phyloP scores from a whole-genome alignment of 2,329 filamentous ascomycete species.

The Lasiodiplodia hormozganensis region DNA sequence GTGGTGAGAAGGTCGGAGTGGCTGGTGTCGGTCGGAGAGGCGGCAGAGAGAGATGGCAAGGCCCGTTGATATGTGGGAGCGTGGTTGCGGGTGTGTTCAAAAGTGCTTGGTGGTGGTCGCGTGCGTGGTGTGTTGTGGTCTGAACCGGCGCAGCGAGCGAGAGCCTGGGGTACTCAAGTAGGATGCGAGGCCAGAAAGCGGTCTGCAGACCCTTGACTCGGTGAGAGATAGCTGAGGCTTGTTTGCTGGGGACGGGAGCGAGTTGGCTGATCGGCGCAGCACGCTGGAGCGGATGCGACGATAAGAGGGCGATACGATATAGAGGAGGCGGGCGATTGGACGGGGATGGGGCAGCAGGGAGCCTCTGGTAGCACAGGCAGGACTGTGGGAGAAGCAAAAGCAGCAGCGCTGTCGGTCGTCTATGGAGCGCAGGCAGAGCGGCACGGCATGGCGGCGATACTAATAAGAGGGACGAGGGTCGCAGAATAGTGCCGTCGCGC shows the following conservation, averaged over 20 bases:
- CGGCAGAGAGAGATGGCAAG: not conserved
- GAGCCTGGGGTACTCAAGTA: conserved; percentile 13
- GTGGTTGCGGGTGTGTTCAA: conserved; percentile 5
- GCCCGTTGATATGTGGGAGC: not conserved
- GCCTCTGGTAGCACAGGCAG: conserved; percentile 15
- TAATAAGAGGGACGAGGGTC: conserved; percentile 24
- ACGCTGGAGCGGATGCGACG: conserved; percentile 24
- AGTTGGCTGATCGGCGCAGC: conserved; percentile 25
- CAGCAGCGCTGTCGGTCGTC: conserved; percentile 12
- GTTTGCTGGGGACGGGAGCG: conserved; percentile 23
- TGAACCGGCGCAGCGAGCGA: not conserved
- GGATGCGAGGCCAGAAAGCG: conserved; percentile 22
- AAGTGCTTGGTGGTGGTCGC: conserved; percentile 13
- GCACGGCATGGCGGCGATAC: conserved; percentile 23
- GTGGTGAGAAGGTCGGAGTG: not conserved
- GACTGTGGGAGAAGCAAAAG: not conserved
- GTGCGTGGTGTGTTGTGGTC: conserved; percentile 20
- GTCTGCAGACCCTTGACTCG: conserved; percentile 28
- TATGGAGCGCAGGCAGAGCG: conserved; percentile 5
- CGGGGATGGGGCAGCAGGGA: conserved; percentile 1
- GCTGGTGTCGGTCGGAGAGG: not conserved
- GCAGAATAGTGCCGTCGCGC: conserved; percentile 24
- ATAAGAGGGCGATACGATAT: conserved; percentile 24
- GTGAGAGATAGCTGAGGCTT: conserved; percentile 25
- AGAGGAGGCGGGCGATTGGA: conserved; percentile 25